Conservation (phyloP, 495 filamentous ascomycete species). For the Astrothelium subdiscretum region DNA sequence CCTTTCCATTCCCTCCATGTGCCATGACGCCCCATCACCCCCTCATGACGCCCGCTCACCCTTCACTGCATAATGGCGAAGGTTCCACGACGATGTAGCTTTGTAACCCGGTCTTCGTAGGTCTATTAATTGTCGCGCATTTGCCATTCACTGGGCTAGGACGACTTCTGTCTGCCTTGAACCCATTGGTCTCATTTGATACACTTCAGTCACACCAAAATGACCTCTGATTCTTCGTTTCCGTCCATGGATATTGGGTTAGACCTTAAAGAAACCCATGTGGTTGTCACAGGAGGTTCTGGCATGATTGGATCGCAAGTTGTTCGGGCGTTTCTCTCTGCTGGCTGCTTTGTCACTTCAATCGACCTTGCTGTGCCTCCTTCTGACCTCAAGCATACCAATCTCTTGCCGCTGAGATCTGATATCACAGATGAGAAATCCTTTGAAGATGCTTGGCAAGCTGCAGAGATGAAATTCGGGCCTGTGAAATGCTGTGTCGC, state of each 20-base stretch:
- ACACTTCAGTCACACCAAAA: not conserved
- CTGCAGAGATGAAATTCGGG: constrained; percentile 21
- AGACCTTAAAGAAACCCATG: constrained; percentile 27
- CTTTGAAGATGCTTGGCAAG: constrained; percentile 22
- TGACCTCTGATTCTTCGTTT: not conserved
- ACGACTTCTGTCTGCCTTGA: too few relatives aligned
- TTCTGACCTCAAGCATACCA: not conserved
- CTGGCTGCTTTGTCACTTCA: constrained; percentile 28
- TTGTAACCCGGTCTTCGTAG: too few relatives aligned
- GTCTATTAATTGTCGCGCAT: too few relatives aligned
- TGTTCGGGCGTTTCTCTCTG: constrained; percentile 28
- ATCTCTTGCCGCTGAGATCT: constrained; percentile 9
- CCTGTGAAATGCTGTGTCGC: constrained; percentile 30
- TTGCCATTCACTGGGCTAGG: too few relatives aligned
- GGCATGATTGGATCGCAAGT: constrained; percentile 28
- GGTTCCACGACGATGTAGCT: too few relatives aligned
- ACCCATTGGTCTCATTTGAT: not conserved
- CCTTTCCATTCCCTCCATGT: too few relatives aligned
- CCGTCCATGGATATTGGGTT: constrained; percentile 20
- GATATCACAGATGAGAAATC: constrained; percentile 26
- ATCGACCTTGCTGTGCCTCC: constrained; percentile 23
- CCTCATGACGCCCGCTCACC: too few relatives aligned
- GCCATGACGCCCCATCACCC: too few relatives aligned
- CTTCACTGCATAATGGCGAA: not conserved
- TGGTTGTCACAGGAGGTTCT: constrained; percentile 44